Conservation (phyloP, 176 grass and related monocot genomes). For the Lolium perenne region DNA sequence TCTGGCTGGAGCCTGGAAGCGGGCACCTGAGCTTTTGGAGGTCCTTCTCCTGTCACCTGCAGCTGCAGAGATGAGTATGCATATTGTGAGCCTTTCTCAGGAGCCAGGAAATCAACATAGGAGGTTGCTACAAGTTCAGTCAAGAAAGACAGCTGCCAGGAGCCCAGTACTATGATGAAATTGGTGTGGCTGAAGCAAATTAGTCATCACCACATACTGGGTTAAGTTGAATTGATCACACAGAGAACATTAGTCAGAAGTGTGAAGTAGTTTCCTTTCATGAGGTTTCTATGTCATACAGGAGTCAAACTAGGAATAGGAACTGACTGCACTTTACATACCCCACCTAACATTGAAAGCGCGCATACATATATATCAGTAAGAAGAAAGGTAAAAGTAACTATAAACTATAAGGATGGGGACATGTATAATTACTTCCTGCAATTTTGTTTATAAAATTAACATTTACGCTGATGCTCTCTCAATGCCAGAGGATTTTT, state of each 20-base stretch:
- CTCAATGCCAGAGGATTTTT: conserved; percentile 14
- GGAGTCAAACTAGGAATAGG: conserved; percentile 1
- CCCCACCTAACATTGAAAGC: no score
- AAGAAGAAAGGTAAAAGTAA: not conserved
- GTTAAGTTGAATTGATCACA: not conserved
- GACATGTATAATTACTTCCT: not conserved
- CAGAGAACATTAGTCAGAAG: not conserved
- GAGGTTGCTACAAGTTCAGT: conserved; percentile 1
- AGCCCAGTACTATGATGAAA: not conserved
- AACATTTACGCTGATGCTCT: not conserved
- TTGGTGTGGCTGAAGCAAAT: not conserved
- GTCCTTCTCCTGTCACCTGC: conserved; percentile 3
- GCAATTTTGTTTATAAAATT: not conserved
- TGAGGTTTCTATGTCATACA: not conserved
- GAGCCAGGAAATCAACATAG: not conserved
- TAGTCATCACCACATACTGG: not conserved
- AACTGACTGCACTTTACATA: conserved; percentile 11
- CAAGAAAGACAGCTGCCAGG: not conserved
- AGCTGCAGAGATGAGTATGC: conserved; percentile 13
- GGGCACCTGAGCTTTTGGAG: not conserved
- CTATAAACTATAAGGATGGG: not conserved
- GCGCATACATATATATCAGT: not conserved
- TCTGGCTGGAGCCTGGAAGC: not conserved
- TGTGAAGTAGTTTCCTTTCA: not conserved
- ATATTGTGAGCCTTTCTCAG: not conserved